These are phyloP conservation scores for Margaritispora aquatica DNA, from an alignment of 495 filamentous ascomycete species.

Conservation along the genomic window DNA sequence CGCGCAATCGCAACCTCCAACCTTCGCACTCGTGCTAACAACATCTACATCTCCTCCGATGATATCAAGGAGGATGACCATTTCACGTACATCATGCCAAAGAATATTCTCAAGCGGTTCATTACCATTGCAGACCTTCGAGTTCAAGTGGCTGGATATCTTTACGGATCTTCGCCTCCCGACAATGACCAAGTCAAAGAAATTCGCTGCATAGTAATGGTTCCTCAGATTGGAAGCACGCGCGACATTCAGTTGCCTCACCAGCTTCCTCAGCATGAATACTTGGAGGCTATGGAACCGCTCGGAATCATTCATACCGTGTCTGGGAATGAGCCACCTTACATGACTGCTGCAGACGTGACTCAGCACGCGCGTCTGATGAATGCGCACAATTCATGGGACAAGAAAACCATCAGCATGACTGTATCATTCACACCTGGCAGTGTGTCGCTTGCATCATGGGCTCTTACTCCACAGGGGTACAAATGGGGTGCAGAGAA, in stretches of 20 bases:
- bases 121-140: slow-evolving; percentile 97
- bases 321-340: slow-evolving; percentile 87
- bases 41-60: slow-evolving; percentile 97
- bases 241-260: slow-evolving; percentile 88
- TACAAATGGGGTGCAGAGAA: slow-evolving; percentile 99
- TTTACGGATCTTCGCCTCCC: slow-evolving; percentile 87
- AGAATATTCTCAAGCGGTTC: slow-evolving; percentile 98
- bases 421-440: slow-evolving; percentile 98
- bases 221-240: slow-evolving; percentile 92
- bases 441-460: slow-evolving; percentile 89
- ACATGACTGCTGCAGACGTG: slow-evolving; percentile 92
- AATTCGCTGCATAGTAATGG: slow-evolving; percentile 91
- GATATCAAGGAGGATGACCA: slow-evolving; percentile 74
- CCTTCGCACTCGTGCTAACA: slow-evolving; percentile 88
- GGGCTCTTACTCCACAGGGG: slow-evolving; percentile 81
- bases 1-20: slow-evolving; percentile 95
- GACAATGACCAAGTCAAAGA: slow-evolving; percentile 98
- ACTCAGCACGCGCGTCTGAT: slow-evolving; percentile 89
- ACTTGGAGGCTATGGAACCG: slow-evolving; percentile 81
- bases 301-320: slow-evolving; percentile 94
- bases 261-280: slow-evolving; percentile 89
- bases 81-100: slow-evolving; percentile 96
- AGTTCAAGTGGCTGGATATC: slow-evolving; percentile 90
- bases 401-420: slow-evolving; percentile 94
- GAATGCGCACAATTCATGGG: slow-evolving; percentile 75